phyloP scores from a whole-genome alignment of 2,329 filamentous ascomycete genomes.

The Epichloe hybrida region DNA sequence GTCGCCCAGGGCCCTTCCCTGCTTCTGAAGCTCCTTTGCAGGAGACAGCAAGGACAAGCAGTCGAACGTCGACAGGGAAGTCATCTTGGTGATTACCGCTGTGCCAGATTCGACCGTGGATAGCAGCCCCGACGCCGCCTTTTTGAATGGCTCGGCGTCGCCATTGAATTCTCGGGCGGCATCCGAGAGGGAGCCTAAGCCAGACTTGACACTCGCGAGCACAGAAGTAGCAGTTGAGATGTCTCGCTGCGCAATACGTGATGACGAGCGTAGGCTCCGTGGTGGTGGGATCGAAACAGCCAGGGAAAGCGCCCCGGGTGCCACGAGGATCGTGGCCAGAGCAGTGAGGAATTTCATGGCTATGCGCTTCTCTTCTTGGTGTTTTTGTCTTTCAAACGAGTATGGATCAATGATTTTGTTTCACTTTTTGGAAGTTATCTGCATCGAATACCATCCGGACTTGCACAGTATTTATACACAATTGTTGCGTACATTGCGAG shows the following conservation, averaged over 20 bases:
- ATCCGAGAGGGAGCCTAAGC: conserved; percentile 2
- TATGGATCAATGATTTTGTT: too few relatives aligned
- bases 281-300: neutral
- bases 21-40: conserved; percentile 4
- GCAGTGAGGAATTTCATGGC: neutral
- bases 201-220: conserved; percentile 5
- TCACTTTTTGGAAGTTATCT: too few relatives aligned
- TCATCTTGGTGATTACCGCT: conserved; percentile 4
- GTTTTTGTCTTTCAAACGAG: too few relatives aligned
- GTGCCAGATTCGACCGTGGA: conserved; percentile 6
- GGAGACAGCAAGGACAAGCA: conserved; percentile 5
- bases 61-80: conserved; percentile 5
- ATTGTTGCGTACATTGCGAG: too few relatives aligned
- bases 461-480: too few relatives aligned
- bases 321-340: neutral
- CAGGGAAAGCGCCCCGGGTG: neutral
- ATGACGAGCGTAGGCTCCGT: neutral
- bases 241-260: conserved; percentile 2
- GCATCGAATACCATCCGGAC: too few relatives aligned
- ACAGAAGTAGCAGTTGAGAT: conserved; percentile 6
- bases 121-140: conserved; percentile 3
- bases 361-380: too few relatives aligned
- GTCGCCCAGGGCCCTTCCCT: conserved; percentile 2
- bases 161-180: conserved; percentile 6
- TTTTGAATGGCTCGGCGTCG: conserved; percentile 2